A percentile compares a stretch with the other conserved stretches of the same genome.
phyloP scores from a whole-genome alignment of 1,284 basidiomycete species.

The Calocybe gambosa region DNA sequence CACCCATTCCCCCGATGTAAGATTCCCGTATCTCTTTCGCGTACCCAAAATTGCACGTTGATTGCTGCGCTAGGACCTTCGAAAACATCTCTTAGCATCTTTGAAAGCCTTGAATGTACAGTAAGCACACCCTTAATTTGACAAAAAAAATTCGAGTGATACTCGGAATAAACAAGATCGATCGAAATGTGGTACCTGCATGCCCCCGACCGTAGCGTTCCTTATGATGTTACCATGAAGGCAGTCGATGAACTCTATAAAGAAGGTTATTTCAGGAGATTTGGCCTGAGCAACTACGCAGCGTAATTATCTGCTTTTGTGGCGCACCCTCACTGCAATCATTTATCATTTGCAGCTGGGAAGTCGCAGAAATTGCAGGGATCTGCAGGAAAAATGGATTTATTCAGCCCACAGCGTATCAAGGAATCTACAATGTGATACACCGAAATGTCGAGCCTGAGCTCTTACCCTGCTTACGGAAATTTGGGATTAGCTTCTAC shows the following conservation, averaged over 20 bases:
- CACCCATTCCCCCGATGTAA: slow-evolving; percentile 16
- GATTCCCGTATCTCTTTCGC: slow-evolving; percentile 3
- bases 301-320: slow-evolving; percentile 19
- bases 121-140: slow-evolving; percentile 22
- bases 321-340: not conserved
- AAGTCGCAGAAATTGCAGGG: slow-evolving; percentile 60
- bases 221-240: slow-evolving; percentile 43
- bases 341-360: slow-evolving; percentile 28
- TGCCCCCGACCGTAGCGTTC: slow-evolving; percentile 42
- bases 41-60: slow-evolving; percentile 9
- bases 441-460: slow-evolving; percentile 50
- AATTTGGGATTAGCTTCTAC: slow-evolving; percentile 57
- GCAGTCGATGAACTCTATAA: slow-evolving; percentile 42
- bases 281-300: slow-evolving; percentile 32
- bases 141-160: not conserved
- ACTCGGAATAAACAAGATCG: slow-evolving; percentile 13
- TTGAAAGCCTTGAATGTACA: slow-evolving; percentile 41
- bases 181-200: slow-evolving; percentile 43
- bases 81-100: slow-evolving; percentile 38
- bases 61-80: slow-evolving; percentile 25
- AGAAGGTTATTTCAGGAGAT: slow-evolving; percentile 32
- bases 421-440: slow-evolving; percentile 57
- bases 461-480: slow-evolving; percentile 57
- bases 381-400: slow-evolving; percentile 51
- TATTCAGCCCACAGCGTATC: slow-evolving; percentile 62